phyloP scores from a whole-genome alignment of 2,329 filamentous ascomycete species.

The Nemania sp. region DNA sequence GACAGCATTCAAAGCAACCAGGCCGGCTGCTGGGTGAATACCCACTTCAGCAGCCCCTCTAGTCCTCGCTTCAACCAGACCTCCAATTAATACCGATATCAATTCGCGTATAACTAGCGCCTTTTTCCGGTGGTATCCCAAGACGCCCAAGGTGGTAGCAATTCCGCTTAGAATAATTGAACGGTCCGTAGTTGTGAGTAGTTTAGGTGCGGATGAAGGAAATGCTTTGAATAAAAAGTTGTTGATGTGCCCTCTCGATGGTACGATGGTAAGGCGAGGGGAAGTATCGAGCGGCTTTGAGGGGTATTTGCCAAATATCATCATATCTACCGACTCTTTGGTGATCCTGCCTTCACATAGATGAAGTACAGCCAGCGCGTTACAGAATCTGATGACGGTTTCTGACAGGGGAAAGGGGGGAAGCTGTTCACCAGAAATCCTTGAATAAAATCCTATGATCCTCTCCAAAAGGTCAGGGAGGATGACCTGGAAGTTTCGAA shows the following conservation, averaged over 20 bases:
- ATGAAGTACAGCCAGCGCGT: conserved; percentile 70
- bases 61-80: conserved; percentile 87
- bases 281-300: conserved; percentile 55
- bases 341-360: conserved; percentile 66
- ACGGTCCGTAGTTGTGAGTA: conserved; percentile 74
- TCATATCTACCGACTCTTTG: conserved; percentile 63
- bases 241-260: conserved; percentile 66
- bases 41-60: conserved; percentile 94
- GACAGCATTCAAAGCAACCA: conserved; percentile 70
- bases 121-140: conserved; percentile 87
- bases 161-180: conserved; percentile 83
- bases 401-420: conserved; percentile 75
- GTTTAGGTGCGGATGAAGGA: conserved; percentile 67
- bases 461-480: conserved; percentile 77
- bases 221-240: conserved; percentile 70
- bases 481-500: conserved; percentile 59
- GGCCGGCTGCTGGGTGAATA: conserved; percentile 87
- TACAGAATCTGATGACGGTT: conserved; percentile 73
- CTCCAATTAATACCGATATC: conserved; percentile 79
- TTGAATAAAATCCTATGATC: conserved; percentile 73
- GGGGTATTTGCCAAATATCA: conserved; percentile 65
- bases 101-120: conserved; percentile 87
- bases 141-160: conserved; percentile 76
- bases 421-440: conserved; percentile 70
- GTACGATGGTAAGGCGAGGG: conserved; percentile 60